Conservation (phyloP, 2,329 filamentous ascomycete species). For the Fusarium sp. region DNA sequence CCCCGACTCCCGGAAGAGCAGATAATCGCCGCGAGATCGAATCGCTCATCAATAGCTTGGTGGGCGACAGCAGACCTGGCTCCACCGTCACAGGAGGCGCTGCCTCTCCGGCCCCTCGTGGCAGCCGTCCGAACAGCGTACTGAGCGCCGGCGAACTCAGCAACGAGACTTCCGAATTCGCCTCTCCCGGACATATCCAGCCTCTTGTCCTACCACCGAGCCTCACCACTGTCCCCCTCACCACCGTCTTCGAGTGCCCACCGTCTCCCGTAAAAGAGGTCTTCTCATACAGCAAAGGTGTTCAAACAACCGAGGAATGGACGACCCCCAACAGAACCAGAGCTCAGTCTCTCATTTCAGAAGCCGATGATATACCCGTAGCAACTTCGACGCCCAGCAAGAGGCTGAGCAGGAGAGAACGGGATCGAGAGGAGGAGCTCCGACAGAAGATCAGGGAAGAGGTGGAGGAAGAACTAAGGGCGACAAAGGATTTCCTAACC, state of each 20-base stretch:
- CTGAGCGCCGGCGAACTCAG: conserved; percentile 85
- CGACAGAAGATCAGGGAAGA: conserved; percentile 86
- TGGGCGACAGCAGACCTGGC: conserved; percentile 80
- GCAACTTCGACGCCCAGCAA: conserved; percentile 73
- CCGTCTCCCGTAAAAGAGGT: conserved; percentile 83
- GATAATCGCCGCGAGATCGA: conserved; percentile 83
- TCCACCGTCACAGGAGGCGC: conserved; percentile 73
- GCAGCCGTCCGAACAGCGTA: conserved; percentile 87
- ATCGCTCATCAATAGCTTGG: conserved; percentile 83
- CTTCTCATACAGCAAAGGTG: conserved; percentile 96
- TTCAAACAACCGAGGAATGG: conserved; percentile 89
- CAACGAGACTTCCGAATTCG: conserved; percentile 75
- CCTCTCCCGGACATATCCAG: conserved; percentile 59
- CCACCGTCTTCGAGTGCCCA: conserved; percentile 84
- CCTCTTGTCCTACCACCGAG: conserved; percentile 68
- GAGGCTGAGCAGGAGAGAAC: conserved; percentile 80
- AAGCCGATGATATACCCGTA: conserved; percentile 69
- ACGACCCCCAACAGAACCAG: conserved; percentile 63
- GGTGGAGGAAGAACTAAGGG: conserved; percentile 91
- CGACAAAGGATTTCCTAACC: conserved; percentile 70
- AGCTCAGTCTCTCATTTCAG: conserved; percentile 59
- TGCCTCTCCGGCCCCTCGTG: conserved; percentile 73
- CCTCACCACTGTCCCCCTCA: conserved; percentile 78
- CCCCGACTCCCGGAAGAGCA: conserved; percentile 76
- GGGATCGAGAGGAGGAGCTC: conserved; percentile 89